Evolutionary conservation across 2,329 filamentous ascomycete genomes (phyloP).

Genomic region (Thelonectria olida): DNA sequence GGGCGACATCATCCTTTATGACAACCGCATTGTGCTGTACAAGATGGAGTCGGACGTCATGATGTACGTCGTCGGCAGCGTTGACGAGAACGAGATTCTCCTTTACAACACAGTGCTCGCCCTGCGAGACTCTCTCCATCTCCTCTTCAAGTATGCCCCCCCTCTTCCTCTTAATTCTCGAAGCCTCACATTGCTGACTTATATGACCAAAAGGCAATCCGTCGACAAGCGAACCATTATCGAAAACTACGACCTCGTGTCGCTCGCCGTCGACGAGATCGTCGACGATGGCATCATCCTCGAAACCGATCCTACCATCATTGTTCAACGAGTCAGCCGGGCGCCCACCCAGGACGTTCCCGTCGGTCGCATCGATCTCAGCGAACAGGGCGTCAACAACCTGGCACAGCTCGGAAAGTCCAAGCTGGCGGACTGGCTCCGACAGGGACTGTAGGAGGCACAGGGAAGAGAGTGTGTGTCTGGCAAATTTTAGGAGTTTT

Average conservation of each 20-base stretch:
- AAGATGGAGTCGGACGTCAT: conserved; percentile 98
- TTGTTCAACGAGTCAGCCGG: conserved; percentile 90
- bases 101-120: conserved; percentile 94
- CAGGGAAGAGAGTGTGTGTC: conserved; percentile 34
- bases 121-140: conserved; percentile 87
- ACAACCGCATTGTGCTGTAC: conserved; percentile 95
- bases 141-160: conserved; percentile 82
- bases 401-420: conserved; percentile 92
- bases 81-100: conserved; percentile 96
- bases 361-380: conserved; percentile 93
- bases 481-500: conserved; percentile 34
- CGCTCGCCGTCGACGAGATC: conserved; percentile 93
- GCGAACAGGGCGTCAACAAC: conserved; percentile 94
- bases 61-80: conserved; percentile 89
- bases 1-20: conserved; percentile 96
- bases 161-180: background rate
- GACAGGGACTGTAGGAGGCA: conserved; percentile 84
- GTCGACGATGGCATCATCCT: conserved; percentile 96
- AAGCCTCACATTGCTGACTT: conserved; percentile 14
- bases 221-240: conserved; percentile 98
- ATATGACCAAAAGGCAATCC: conserved; percentile 72
- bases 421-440: conserved; percentile 89
- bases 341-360: conserved; percentile 92
- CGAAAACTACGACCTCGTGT: conserved; percentile 97
- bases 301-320: conserved; percentile 94